Evolutionary conservation across 441 rosid species (phyloP), one percentile per base, ranked within the genome.

Genomic region (Populus hybrid): DNA sequence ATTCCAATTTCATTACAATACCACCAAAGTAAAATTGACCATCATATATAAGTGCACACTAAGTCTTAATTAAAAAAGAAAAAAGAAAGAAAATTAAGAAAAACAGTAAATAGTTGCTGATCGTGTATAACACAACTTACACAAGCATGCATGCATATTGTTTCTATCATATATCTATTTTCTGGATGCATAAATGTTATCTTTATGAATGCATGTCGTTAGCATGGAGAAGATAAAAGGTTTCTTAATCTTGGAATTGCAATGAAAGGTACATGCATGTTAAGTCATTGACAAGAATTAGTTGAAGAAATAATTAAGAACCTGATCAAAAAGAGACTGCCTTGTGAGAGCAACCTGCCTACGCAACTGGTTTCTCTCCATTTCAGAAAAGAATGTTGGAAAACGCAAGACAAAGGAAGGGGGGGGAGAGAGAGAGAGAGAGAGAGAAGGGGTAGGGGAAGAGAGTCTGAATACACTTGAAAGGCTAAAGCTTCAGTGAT

Each of bases 281-380:
- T 2, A 40, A 40, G 12, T 40, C 45, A 40, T 40, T 40, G 12
- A 40, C 45, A 40, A 40, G 12, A 2, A 36, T 36, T 7, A 21
- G 14, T 24, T 14, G 18, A 69, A 42, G 66, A 9, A 11, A 45
- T n/a, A 53, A 35, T 29, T 68, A 21, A 74, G n/a, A n/a, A 94
- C 98, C 95, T 93, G 97, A 89, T 95, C 94, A 82, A 95, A 91
- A 78, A 95, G 90, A 80, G 99, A 88, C 80, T 92, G 91, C 86
- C 93, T 93, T 87, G 87, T 75, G 81, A 83, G 82, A 36, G 90
- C 90, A 78, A 90, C 89, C 81, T 92, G 99, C 85, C 94, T 89
- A 8, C 81, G 91, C 86, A 88, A 75, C 74, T 88, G 88, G 79
- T 81, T 87, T 79, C 86, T 86, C 65, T 86, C 89, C 93, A 88